A percentile compares a stretch with the other conserved stretches of the same genome.
These are phyloP conservation scores for Juncus inflexus DNA, from an alignment of 176 grass and related monocot genomes.

Conservation along the genomic window DNA sequence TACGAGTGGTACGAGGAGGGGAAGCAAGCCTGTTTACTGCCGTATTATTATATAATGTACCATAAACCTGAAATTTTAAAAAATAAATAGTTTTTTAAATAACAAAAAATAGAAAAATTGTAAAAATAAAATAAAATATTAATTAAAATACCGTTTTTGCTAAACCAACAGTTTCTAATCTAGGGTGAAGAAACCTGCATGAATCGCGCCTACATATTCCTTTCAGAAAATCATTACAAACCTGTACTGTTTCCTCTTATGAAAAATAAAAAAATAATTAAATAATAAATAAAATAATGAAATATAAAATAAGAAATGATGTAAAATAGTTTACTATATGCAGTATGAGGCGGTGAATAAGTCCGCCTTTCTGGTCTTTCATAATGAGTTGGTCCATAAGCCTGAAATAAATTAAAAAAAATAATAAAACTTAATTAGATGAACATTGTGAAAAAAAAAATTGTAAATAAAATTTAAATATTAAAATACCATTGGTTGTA, in stretches of 20 bases:
- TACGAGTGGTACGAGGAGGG: too few species aligned
- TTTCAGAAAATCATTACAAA: not conserved
- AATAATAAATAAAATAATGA: not conserved
- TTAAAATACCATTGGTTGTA: not conserved
- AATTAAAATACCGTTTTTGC: not conserved
- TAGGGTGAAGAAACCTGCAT: too few species aligned
- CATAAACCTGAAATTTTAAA: too few species aligned
- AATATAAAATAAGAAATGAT: not conserved
- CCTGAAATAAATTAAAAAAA: slow-evolving; percentile 4
- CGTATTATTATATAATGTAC: too few species aligned
- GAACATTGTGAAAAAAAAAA: not conserved
- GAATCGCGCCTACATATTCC: too few species aligned
- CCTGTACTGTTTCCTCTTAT: not conserved
- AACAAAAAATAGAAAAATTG: not conserved
- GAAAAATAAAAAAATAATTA: not conserved
- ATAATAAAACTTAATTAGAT: not conserved
- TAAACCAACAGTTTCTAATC: too few species aligned
- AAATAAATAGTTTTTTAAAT: too few species aligned
- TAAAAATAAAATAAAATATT: slow-evolving; percentile 3
- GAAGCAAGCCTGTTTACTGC: too few species aligned
- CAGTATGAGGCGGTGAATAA: slow-evolving; percentile 30
- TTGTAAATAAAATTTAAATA: not conserved
- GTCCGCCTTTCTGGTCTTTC: slow-evolving; percentile 41
- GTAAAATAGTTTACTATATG: slow-evolving; percentile 36
- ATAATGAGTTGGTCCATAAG: slow-evolving; percentile 12